A percentile compares a stretch with the other conserved stretches of the same genome.
Conservation (phyloP, 1,284 basidiomycete species). For the Anthracocystis panici-leucophaei region DNA sequence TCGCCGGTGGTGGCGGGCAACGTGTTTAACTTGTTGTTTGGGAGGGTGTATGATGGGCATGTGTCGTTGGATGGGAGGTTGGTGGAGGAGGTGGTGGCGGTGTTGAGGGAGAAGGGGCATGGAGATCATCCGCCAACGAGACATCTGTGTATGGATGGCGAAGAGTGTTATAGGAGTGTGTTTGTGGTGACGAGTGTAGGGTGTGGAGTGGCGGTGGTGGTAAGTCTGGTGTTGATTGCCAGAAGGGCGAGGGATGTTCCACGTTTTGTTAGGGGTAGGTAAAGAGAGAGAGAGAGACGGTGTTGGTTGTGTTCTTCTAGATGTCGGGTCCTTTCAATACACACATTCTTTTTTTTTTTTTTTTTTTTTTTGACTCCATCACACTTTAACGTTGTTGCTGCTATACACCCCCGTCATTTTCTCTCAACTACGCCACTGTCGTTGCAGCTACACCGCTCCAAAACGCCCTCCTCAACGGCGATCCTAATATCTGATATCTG, state of each 20-base stretch:
- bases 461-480: slow-evolving; percentile 17
- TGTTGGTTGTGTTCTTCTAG: neutral
- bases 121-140: slow-evolving; percentile 7
- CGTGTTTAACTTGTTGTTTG: slow-evolving; percentile 85
- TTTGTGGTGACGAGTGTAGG: slow-evolving; percentile 60
- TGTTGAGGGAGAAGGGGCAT: neutral
- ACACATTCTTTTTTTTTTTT: neutral
- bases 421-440: neutral
- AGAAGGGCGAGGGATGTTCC: slow-evolving; percentile 31
- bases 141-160: slow-evolving; percentile 62
- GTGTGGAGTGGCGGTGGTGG: slow-evolving; percentile 49
- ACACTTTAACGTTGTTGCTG: too few species aligned
- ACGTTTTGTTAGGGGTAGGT: slow-evolving; percentile 2
- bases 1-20: slow-evolving; percentile 85
- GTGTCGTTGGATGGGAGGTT: slow-evolving; percentile 21
- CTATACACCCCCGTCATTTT: too few species aligned
- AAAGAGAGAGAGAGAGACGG: neutral
- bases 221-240: slow-evolving; percentile 53
- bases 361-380: neutral
- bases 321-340: neutral
- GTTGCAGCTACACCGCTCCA: slow-evolving; percentile 14
- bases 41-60: slow-evolving; percentile 70
- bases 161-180: slow-evolving; percentile 66
- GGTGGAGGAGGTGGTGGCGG: neutral
- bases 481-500: slow-evolving; percentile 23